Percentiles rank a stretch among this genome's conserved stretches.
Conservation (phyloP, 2,329 filamentous ascomycete species). For the Exutisphaerella laricina region DNA sequence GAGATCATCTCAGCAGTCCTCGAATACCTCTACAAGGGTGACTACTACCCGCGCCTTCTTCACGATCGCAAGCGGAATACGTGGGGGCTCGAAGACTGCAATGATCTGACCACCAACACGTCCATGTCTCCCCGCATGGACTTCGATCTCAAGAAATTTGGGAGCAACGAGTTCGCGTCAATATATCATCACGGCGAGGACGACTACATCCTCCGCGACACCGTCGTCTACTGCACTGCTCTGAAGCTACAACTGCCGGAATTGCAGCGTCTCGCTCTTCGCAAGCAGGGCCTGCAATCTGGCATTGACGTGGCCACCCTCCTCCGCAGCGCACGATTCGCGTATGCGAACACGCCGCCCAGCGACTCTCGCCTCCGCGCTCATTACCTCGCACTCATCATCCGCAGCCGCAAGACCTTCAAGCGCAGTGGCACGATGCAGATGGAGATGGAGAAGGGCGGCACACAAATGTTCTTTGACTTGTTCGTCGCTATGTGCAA, state of each 20-base stretch:
- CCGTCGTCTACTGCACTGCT: slow-evolving; percentile 87
- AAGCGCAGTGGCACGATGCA: slow-evolving; percentile 99
- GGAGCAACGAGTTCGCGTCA: slow-evolving; percentile 61
- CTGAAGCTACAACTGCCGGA: slow-evolving; percentile 87
- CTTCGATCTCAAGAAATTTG: slow-evolving; percentile 33
- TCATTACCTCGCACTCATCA: slow-evolving; percentile 95
- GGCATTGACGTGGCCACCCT: slow-evolving; percentile 90
- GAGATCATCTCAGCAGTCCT: slow-evolving; percentile 90
- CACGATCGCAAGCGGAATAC: slow-evolving; percentile 74
- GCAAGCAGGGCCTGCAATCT: slow-evolving; percentile 89
- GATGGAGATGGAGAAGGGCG: slow-evolving; percentile 94
- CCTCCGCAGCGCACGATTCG: slow-evolving; percentile 86
- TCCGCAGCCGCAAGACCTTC: slow-evolving; percentile 94
- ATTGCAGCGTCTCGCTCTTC: slow-evolving; percentile 82
- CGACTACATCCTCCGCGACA: slow-evolving; percentile 80
- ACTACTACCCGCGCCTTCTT: slow-evolving; percentile 86
- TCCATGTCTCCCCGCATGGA: slow-evolving; percentile 51
- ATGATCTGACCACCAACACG: slow-evolving; percentile 23
- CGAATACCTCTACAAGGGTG: slow-evolving; percentile 95
- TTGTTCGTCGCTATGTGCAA: slow-evolving; percentile 98
- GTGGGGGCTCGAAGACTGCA: slow-evolving; percentile 78
- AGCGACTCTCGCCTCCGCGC: slow-evolving; percentile 87
- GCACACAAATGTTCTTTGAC: slow-evolving; percentile 87
- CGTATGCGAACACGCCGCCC: slow-evolving; percentile 91
- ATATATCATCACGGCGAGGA: slow-evolving; percentile 69